phyloP scores from a whole-genome alignment of 176 grass and related monocot genomes.

The Puya raimondii region DNA sequence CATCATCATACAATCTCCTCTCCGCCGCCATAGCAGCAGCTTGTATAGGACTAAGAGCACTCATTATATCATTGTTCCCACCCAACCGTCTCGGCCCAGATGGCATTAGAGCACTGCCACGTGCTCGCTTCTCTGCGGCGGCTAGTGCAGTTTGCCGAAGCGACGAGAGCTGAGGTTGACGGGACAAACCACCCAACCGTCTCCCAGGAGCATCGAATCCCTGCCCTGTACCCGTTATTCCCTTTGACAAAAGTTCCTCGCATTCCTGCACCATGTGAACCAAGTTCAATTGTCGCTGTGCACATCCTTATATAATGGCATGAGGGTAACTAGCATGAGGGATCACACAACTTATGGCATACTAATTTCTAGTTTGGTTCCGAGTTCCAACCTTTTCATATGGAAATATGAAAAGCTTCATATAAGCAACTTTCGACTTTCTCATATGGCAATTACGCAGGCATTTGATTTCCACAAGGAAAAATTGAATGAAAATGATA shows the following conservation, averaged over 20 bases:
- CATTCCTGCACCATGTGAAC: slow-evolving; percentile 58
- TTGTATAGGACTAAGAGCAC: slow-evolving; percentile 80
- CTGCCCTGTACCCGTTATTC: slow-evolving; percentile 77
- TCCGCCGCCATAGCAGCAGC: slow-evolving; percentile 94
- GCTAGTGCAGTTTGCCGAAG: slow-evolving; percentile 56
- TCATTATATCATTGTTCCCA: slow-evolving; percentile 77
- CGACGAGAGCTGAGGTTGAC: slow-evolving; percentile 46
- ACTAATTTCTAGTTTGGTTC: too few species aligned
- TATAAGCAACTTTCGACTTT: too few species aligned
- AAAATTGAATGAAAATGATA: too few species aligned
- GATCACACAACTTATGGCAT: too few species aligned
- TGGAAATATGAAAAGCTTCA: too few species aligned
- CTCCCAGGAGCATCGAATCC: slow-evolving; percentile 76
- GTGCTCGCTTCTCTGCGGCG: slow-evolving; percentile 74
- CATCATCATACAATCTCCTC: slow-evolving; percentile 90
- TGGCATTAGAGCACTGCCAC: slow-evolving; percentile 55
- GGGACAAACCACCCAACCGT: slow-evolving; percentile 69
- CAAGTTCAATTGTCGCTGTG: background rate
- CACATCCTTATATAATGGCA: background rate
- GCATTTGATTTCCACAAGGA: too few species aligned
- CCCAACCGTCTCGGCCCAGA: slow-evolving; percentile 75
- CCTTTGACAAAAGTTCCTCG: slow-evolving; percentile 81
- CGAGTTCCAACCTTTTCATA: too few species aligned
- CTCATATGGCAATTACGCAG: too few species aligned
- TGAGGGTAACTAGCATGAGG: too few species aligned